Conservation (phyloP, 192 early-diverging fungal species). For the Pecoramyces ruminantium region DNA sequence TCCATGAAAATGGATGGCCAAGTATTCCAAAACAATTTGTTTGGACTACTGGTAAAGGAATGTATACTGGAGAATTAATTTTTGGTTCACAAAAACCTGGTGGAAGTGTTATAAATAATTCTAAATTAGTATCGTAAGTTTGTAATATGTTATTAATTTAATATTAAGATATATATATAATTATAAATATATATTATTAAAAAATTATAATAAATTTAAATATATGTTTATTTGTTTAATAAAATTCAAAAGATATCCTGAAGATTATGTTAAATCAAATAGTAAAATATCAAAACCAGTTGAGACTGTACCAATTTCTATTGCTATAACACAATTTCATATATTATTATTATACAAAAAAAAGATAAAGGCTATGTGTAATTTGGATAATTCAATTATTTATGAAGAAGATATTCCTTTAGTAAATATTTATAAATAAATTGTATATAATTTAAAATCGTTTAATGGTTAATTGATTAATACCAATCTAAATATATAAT, state of each 20-base stretch:
- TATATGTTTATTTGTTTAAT: no score
- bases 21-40: constrained; percentile 63
- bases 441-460: no score
- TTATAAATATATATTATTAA: no score
- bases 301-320: constrained; percentile 39
- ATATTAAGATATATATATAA: no score
- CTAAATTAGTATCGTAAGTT: constrained; percentile 62
- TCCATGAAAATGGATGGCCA: constrained; percentile 38
- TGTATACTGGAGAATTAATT: constrained; percentile 67
- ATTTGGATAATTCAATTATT: constrained; percentile 62
- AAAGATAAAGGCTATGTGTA: constrained; percentile 56
- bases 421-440: constrained; percentile 17
- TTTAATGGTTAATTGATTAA: no score
- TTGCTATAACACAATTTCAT: constrained; percentile 80
- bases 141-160: background rate
- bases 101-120: constrained; percentile 65
- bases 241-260: no score
- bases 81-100: constrained; percentile 55
- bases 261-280: constrained; percentile 8
- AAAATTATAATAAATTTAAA: no score
- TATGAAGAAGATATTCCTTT: constrained; percentile 65
- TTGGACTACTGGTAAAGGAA: constrained; percentile 78
- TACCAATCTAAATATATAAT: no score
- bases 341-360: constrained; percentile 68
- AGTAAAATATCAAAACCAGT: constrained; percentile 7